Conservation (phyloP, 2,329 filamentous ascomycete species). For the Xylaria sp. region DNA sequence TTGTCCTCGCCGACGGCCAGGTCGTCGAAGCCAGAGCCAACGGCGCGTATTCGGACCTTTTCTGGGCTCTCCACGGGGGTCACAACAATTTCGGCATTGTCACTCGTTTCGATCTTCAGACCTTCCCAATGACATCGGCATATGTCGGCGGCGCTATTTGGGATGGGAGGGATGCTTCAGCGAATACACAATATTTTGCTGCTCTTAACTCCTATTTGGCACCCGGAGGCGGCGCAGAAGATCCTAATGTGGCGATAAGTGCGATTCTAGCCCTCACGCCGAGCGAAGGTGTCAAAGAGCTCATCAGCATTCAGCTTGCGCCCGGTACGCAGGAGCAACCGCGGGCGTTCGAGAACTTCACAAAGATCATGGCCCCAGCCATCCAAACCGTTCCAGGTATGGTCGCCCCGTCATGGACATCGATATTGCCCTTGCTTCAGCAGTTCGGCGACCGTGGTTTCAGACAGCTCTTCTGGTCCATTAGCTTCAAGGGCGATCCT, state of each 20-base stretch:
- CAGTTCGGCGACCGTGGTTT: background rate
- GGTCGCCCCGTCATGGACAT: background rate
- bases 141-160: background rate
- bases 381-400: background rate
- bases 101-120: conserved; percentile 49
- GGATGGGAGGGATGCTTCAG: background rate
- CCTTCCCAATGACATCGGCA: conserved; percentile 25
- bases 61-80: conserved; percentile 58
- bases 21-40: conserved; percentile 49
- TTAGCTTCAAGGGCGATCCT: background rate
- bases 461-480: conserved; percentile 1
- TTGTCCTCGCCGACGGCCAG: conserved; percentile 53
- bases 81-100: conserved; percentile 57
- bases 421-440: background rate
- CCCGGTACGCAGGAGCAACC: conserved; percentile 26
- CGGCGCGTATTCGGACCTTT: conserved; percentile 52
- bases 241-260: conserved; percentile 37
- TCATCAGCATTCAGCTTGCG: conserved; percentile 30
- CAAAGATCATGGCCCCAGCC: conserved; percentile 8
- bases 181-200: background rate
- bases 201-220: conserved; percentile 18
- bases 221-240: conserved; percentile 38
- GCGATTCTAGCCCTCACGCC: conserved; percentile 32
- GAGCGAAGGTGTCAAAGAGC: background rate
- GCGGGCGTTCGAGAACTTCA: conserved; percentile 38